These are phyloP conservation scores for Plectranthus barbatus DNA, from an alignment of 257 asterid genomes.

Conservation along the genomic window DNA sequence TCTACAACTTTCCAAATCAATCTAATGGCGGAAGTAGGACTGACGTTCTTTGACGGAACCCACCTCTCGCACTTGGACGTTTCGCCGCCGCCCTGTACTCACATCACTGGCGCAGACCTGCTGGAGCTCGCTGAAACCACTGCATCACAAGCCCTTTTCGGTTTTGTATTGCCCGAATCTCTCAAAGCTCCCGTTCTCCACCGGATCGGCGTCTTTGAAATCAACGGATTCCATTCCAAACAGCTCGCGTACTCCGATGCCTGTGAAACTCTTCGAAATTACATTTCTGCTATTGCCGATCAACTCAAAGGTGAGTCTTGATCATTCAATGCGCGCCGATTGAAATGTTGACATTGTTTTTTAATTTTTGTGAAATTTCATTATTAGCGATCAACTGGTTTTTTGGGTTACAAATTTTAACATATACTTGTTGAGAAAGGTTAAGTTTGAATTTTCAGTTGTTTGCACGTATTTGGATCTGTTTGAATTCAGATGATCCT, in stretches of 20 bases:
- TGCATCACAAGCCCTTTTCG: conserved; percentile 30
- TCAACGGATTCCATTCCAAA: conserved; percentile 18
- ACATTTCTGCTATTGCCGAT: conserved; percentile 35
- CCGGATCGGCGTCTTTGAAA: conserved; percentile 28
- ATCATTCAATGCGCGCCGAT: not conserved
- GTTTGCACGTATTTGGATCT: not conserved
- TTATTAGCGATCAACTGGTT: not conserved
- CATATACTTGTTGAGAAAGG: not conserved
- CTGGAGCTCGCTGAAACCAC: conserved; percentile 42
- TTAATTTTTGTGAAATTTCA: not conserved
- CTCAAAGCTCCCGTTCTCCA: conserved; percentile 33
- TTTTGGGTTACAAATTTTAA: not conserved
- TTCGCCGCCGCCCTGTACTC: conserved; percentile 20
- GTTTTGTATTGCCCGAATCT: conserved; percentile 32
- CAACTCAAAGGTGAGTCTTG: conserved; percentile 34
- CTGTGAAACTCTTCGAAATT: conserved; percentile 24
- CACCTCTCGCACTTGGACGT: conserved; percentile 31
- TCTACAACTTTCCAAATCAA: not conserved
- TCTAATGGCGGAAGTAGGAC: conserved; percentile 38
- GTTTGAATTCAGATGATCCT: conserved; percentile 37
- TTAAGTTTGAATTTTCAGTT: not conserved
- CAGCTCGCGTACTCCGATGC: conserved; percentile 36
- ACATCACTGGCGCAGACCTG: conserved; percentile 31
- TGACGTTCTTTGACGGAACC: conserved; percentile 42
- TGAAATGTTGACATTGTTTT: not conserved